Evolutionary conservation across 2,329 filamentous ascomycete genomes (phyloP).

Genomic region (Westerdykella sp.): DNA sequence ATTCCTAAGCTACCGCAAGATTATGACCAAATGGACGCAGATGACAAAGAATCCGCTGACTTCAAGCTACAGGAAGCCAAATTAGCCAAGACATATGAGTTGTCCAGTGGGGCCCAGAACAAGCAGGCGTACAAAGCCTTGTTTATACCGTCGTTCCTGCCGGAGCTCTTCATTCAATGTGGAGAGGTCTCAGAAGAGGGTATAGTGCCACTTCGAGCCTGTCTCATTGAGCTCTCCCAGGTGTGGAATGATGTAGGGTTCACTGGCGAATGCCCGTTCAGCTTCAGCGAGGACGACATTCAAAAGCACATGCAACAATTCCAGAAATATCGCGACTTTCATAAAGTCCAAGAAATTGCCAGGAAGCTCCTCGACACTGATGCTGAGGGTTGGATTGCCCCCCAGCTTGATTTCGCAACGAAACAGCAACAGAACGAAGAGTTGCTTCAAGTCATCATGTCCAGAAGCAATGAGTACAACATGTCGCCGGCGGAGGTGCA

Average conservation of each 20-base stretch:
- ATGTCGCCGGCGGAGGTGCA: slow-evolving; percentile 11
- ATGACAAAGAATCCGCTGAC: slow-evolving; percentile 4
- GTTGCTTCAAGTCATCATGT: slow-evolving; percentile 14
- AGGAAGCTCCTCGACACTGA: slow-evolving; percentile 27
- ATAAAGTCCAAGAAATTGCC: slow-evolving; percentile 22
- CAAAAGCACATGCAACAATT: slow-evolving; percentile 24
- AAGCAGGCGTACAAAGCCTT: slow-evolving; percentile 18
- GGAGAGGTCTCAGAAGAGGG: slow-evolving; percentile 25
- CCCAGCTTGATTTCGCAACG: slow-evolving; percentile 21
- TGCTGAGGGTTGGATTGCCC: slow-evolving; percentile 33
- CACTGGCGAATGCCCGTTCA: slow-evolving; percentile 20
- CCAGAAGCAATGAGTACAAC: slow-evolving; percentile 9
- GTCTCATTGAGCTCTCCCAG: slow-evolving; percentile 28
- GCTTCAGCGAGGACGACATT: slow-evolving; percentile 23
- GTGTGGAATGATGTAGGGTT: slow-evolving; percentile 24
- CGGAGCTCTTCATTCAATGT: slow-evolving; percentile 29
- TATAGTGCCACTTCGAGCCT: slow-evolving; percentile 28
- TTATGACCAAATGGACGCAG: slow-evolving; percentile 7
- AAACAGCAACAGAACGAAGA: slow-evolving; percentile 18
- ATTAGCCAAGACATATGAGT: slow-evolving; percentile 29
- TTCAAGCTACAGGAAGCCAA: slow-evolving; percentile 5
- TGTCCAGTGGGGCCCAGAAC: slow-evolving; percentile 16
- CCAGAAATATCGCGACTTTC: slow-evolving; percentile 24
- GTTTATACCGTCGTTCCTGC: slow-evolving; percentile 22
- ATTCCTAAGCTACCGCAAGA: slow-evolving; percentile 8